Evolutionary conservation across 2,329 filamentous ascomycete species (phyloP), one percentile per base, ranked within the genome.

Genomic region (Biscogniauxia mediterranea): DNA sequence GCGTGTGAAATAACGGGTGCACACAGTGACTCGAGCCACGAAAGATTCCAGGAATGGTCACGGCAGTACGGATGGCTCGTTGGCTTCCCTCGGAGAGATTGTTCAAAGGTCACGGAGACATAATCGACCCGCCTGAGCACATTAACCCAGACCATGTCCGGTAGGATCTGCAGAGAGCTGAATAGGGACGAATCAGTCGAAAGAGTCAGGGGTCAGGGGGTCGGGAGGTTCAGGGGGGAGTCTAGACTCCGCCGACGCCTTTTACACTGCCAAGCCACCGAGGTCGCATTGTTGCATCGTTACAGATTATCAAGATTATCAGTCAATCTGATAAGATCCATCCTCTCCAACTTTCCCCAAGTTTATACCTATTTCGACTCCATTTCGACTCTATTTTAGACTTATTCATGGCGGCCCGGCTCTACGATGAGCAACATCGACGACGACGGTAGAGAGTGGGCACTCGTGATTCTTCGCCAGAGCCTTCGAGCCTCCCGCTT

Each of bases 301-400:
- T 19, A 46, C 17, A 21, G 19, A 52, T 52, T 8, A 21, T 25
- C 17, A 20, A 52, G 50, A 52, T 25, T 57, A 52, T 52, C 50
- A 69, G 69, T 71, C 67, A 66, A 70, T 70, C 68, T 68, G 68
- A 71, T 71, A 69, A 70, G 66, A 71, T 70, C 64, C 55, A 42
- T 17, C 49, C 20, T 19, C 32, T 52, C 64, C 55, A 52, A 17
- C 46, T 55, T 20, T n/a, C 55, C 26, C 25, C 38, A 13, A 23
- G 50, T n/a, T 58, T 13, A 58, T 46, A 49, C 51, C 26, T 50
- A 19, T 49, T 26, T 54, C 3, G 28, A 25, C 52, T 52, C 32
- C 21, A 54, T 32, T 13, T 32, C 2, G 28, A 32, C 28, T 32
- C 7, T 32, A 9, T 9, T 28, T 32, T 32, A 32, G 28, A 32